These are phyloP conservation scores for Ambispora gerdemannii DNA, from an alignment of 192 early-diverging fungal species.

Conservation along the genomic window DNA sequence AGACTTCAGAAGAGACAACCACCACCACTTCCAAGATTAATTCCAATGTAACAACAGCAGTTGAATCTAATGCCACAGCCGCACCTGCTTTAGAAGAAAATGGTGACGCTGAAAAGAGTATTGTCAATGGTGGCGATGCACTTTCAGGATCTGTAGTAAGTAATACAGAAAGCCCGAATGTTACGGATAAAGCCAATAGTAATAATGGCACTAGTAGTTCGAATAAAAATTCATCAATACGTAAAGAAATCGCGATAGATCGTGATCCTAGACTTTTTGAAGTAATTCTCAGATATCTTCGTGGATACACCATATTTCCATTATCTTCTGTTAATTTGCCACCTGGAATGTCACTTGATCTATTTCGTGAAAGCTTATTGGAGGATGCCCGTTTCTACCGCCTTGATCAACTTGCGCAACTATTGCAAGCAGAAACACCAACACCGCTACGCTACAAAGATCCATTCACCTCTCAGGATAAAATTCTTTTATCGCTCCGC, in stretches of 20 bases:
- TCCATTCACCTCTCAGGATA: conserved; percentile 26
- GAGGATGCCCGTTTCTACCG: conserved; percentile 25
- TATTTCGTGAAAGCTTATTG: conserved; percentile 29
- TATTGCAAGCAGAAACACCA: conserved; percentile 25
- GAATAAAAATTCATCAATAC: neutral
- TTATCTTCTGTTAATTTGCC: conserved; percentile 26
- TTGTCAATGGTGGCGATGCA: neutral
- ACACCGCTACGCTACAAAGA: conserved; percentile 25
- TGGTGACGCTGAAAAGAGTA: neutral
- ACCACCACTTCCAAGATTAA: neutral
- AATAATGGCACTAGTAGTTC: conserved; percentile 7
- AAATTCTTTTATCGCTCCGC: conserved; percentile 26
- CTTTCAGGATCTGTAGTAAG: neutral
- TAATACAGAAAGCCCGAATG: neutral
- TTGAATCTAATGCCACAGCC: neutral
- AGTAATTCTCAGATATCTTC: conserved; percentile 29
- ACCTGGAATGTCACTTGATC: conserved; percentile 26
- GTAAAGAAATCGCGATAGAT: conserved; percentile 21
- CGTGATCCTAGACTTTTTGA: conserved; percentile 24
- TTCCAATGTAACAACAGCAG: too few species aligned
- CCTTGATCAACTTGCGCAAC: conserved; percentile 10
- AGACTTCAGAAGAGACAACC: neutral
- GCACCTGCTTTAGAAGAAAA: neutral
- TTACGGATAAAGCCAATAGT: neutral
- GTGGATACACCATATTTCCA: conserved; percentile 30